Percentiles rank a stretch among this genome's conserved stretches.
phyloP scores from a whole-genome alignment of 75 land plant genomes.

The Selaginella tamariscina region DNA sequence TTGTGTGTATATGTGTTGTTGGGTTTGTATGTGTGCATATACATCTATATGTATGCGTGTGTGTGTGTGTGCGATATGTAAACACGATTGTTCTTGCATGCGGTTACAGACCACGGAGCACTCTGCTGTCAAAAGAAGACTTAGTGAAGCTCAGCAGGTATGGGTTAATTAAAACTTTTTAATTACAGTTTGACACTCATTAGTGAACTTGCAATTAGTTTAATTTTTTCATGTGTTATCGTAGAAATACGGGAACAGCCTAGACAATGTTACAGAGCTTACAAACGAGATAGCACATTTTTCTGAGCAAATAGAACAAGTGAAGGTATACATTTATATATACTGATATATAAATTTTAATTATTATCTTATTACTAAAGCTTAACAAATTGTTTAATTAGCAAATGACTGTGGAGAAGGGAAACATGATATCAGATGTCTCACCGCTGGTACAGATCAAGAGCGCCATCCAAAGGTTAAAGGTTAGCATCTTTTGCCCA shows the following conservation, averaged over 20 bases:
- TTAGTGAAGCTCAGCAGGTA: neutral
- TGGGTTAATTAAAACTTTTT: neutral
- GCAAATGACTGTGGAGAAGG: constrained; percentile 22
- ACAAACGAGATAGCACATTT: constrained; percentile 11
- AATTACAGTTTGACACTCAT: neutral
- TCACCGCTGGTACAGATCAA: constrained; percentile 25
- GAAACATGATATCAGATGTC: constrained; percentile 21
- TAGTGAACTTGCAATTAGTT: neutral
- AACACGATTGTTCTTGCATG: neutral
- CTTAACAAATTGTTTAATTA: too few relatives aligned
- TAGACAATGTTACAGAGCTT: constrained; percentile 5
- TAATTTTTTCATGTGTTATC: neutral
- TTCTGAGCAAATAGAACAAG: constrained; percentile 15
- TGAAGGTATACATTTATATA: constrained; percentile 14
- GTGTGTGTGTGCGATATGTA: neutral
- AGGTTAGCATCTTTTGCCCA: neutral
- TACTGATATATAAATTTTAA: too few relatives aligned
- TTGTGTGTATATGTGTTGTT: too few relatives aligned
- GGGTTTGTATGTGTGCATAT: too few relatives aligned
- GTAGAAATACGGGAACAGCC: constrained; percentile 6
- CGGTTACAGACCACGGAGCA: constrained; percentile 12
- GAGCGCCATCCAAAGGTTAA: constrained; percentile 16
- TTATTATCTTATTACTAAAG: too few relatives aligned
- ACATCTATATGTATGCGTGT: too few relatives aligned
- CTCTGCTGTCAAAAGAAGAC: constrained; percentile 6